Evolutionary conservation across 179 eudicot species (phyloP).

Genomic region (Dionaea muscipula): DNA sequence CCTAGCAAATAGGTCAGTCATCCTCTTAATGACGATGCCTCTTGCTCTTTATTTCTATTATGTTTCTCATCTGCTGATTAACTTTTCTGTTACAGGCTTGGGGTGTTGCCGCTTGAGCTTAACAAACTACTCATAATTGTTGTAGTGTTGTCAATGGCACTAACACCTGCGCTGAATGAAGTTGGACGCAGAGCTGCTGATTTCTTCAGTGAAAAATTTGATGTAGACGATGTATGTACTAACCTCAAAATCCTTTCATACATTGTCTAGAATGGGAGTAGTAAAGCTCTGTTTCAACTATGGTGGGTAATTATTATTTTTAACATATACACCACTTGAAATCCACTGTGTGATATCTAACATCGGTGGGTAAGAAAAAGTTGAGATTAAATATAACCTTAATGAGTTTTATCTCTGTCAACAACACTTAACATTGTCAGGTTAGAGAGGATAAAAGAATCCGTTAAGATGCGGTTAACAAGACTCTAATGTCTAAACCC

Average conservation of each 20-base stretch:
- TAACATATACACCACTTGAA: too few species aligned
- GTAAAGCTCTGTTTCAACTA: too few species aligned
- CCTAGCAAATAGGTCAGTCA: slow-evolving; percentile 66
- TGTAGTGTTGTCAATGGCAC: slow-evolving; percentile 93
- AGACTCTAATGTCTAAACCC: too few species aligned
- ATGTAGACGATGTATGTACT: slow-evolving; percentile 42
- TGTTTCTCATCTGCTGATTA: slow-evolving; percentile 11
- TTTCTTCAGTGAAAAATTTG: slow-evolving; percentile 56
- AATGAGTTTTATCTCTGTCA: too few species aligned
- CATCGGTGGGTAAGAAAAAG: too few species aligned
- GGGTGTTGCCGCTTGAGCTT: slow-evolving; percentile 92
- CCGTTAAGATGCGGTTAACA: too few species aligned
- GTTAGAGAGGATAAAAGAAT: too few species aligned
- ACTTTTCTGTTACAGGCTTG: slow-evolving; percentile 46
- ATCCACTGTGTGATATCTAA: too few species aligned
- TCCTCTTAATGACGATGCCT: not conserved
- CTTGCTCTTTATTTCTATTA: not conserved
- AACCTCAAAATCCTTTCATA: not conserved
- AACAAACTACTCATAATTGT: slow-evolving; percentile 95
- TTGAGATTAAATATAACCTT: too few species aligned
- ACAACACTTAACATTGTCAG: too few species aligned
- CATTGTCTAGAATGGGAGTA: too few species aligned
- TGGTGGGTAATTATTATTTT: too few species aligned
- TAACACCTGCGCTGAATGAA: slow-evolving; percentile 86
- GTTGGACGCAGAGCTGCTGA: slow-evolving; percentile 81